Evolutionary conservation across 2,329 filamentous ascomycete species (phyloP).

Genomic region (Pseudopithomyces maydicus): DNA sequence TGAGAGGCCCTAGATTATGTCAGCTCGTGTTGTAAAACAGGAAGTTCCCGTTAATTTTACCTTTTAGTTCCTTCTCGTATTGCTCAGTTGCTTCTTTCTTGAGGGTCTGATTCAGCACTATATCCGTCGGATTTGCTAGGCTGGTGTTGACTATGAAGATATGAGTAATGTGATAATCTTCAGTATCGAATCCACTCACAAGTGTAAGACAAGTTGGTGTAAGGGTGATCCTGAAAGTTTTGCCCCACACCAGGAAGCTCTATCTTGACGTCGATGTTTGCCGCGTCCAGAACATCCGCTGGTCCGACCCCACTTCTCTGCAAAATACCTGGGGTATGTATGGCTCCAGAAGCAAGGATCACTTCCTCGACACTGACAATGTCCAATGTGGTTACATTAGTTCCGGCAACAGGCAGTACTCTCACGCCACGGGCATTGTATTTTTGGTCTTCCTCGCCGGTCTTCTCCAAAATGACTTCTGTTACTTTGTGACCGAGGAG

Average conservation of each 20-base stretch:
- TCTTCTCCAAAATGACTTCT: constrained; percentile 3
- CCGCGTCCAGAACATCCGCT: constrained; percentile 19
- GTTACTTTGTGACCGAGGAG: constrained; percentile 19
- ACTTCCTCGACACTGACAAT: constrained; percentile 14
- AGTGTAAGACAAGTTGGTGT: constrained; percentile 13
- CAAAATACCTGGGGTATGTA: constrained; percentile 22
- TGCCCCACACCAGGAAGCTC: constrained; percentile 31
- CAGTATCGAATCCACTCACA: not conserved
- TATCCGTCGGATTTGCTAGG: constrained; percentile 5
- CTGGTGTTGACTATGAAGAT: constrained; percentile 7
- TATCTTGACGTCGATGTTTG: constrained; percentile 25
- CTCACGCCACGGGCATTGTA: constrained; percentile 13
- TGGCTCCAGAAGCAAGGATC: constrained; percentile 22
- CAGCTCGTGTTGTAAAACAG: constrained; percentile 22
- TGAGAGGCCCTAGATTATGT: constrained; percentile 19
- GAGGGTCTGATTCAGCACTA: constrained; percentile 14
- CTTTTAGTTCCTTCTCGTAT: constrained; percentile 15
- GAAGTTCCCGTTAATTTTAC: constrained; percentile 8
- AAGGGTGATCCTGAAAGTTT: constrained; percentile 37
- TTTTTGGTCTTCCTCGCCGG: not conserved
- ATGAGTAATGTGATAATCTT: not conserved
- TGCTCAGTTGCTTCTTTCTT: constrained; percentile 11
- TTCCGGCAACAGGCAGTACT: constrained; percentile 12
- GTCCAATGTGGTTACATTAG: constrained; percentile 1
- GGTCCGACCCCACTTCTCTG: constrained; percentile 26